These are phyloP conservation scores for Aspergillus quadricinctus DNA, from an alignment of 2,329 filamentous ascomycete genomes.

Conservation along the genomic window DNA sequence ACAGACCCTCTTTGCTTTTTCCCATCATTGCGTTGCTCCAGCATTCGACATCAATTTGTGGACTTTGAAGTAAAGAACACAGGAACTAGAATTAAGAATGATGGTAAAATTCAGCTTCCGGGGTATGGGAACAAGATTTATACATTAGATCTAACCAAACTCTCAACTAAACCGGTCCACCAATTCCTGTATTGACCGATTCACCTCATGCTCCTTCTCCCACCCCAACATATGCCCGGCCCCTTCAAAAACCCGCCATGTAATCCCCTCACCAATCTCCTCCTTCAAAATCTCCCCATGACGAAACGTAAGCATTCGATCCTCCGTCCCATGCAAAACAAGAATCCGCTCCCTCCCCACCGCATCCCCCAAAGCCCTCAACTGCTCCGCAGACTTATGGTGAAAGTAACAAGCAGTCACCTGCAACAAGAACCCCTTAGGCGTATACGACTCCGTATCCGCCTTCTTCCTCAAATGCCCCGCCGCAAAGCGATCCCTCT, in stretches of 20 bases:
- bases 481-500: conserved; percentile 78
- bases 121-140: neutral
- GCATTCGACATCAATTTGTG: neutral
- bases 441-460: conserved; percentile 57
- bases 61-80: neutral
- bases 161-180: conserved; percentile 34
- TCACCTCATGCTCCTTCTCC: conserved; percentile 68
- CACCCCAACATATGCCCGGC: conserved; percentile 71
- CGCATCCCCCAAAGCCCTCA: conserved; percentile 60
- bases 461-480: conserved; percentile 70
- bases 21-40: neutral
- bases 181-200: conserved; percentile 58
- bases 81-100: neutral
- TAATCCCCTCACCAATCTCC: conserved; percentile 57
- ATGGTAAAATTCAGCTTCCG: neutral
- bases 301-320: conserved; percentile 71
- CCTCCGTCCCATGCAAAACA: conserved; percentile 69
- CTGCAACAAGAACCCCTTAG: conserved; percentile 69
- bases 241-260: conserved; percentile 59
- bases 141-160: neutral
- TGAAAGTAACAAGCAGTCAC: conserved; percentile 76
- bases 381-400: conserved; percentile 64
- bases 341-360: conserved; percentile 71
- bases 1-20: neutral
- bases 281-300: conserved; percentile 67